Percentiles rank a stretch among this genome's conserved stretches.
Evolutionary conservation across 306 rosid species (phyloP).

Genomic region (Quercus wislizeni): DNA sequence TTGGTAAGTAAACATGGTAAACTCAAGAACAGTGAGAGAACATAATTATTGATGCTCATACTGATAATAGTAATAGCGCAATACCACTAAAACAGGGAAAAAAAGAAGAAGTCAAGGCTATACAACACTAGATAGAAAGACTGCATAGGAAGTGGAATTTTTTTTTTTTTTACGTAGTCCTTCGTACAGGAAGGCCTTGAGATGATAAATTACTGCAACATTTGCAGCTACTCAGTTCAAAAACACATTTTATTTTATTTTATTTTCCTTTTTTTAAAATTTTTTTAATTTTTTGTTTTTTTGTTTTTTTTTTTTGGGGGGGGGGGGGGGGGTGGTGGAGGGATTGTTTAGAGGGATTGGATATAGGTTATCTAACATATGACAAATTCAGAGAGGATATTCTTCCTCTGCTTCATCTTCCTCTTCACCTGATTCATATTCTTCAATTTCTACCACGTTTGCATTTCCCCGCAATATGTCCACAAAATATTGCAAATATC

Average conservation of each 20-base stretch:
- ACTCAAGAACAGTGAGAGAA: too few species aligned
- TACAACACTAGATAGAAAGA: background rate
- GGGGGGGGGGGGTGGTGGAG: background rate
- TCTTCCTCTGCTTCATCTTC: slow-evolving; percentile 58
- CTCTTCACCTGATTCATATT: slow-evolving; percentile 41
- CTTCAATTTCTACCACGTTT: slow-evolving; percentile 6
- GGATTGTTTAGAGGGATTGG: background rate
- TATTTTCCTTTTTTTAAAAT: too few species aligned
- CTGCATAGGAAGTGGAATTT: background rate
- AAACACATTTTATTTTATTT: background rate
- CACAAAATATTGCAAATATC: slow-evolving; percentile 36
- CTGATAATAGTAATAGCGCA: too few species aligned
- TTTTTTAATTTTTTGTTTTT: too few species aligned
- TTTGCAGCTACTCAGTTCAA: background rate
- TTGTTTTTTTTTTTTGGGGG: too few species aligned
- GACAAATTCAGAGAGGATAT: slow-evolving; percentile 22
- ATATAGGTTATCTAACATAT: background rate
- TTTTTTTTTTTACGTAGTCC: too few species aligned
- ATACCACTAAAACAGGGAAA: background rate
- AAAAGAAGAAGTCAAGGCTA: background rate
- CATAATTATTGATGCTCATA: too few species aligned
- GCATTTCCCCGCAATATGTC: slow-evolving; percentile 37
- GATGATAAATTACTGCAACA: background rate
- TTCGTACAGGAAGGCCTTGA: background rate
- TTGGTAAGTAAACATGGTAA: too few species aligned